Conservation (phyloP, 1,284 basidiomycete genomes). For the Melampsora americana region DNA sequence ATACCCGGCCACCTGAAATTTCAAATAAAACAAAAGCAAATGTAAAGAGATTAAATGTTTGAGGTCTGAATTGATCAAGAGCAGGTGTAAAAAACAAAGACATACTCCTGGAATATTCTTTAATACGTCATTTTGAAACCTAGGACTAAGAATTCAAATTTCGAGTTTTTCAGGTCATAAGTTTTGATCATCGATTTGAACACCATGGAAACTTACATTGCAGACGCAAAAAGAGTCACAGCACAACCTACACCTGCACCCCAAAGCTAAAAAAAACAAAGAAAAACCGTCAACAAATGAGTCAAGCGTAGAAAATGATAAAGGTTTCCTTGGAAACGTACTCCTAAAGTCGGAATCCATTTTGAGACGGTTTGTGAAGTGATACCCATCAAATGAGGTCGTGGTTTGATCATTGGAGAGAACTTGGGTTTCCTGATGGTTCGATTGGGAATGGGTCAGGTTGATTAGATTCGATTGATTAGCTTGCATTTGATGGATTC, state of each 20-base stretch:
- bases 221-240: not conserved
- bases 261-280: not conserved
- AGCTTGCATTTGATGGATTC: too few relatives aligned
- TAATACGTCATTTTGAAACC: not conserved
- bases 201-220: not conserved
- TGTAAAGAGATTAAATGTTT: not conserved
- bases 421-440: not conserved
- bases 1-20: not conserved
- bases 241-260: not conserved
- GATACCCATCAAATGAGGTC: not conserved
- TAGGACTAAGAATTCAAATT: not conserved
- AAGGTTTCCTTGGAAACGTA: not conserved
- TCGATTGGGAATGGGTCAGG: not conserved
- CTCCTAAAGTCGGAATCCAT: not conserved
- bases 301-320: not conserved
- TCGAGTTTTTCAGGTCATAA: not conserved
- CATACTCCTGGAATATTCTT: not conserved
- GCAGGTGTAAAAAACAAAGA: not conserved
- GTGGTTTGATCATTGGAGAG: not conserved
- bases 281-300: not conserved
- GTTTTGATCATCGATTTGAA: not conserved
- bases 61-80: not conserved
- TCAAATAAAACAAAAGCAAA: not conserved
- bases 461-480: too few relatives aligned
- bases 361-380: not conserved